These are phyloP conservation scores for Penicillium ochrochloron DNA, from an alignment of 495 filamentous ascomycete species.

Conservation along the genomic window DNA sequence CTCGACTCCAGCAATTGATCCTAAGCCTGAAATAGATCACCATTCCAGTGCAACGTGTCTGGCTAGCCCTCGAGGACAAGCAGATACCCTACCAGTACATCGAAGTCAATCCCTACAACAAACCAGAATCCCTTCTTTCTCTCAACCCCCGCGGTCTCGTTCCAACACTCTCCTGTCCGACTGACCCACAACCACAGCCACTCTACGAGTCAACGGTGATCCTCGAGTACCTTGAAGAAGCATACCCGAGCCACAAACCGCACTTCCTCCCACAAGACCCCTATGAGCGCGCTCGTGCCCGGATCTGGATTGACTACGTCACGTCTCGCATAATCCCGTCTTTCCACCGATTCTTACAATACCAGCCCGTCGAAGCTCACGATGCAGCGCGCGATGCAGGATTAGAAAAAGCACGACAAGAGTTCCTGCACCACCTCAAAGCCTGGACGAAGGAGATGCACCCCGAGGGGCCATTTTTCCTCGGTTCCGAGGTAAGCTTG, in stretches of 20 bases:
- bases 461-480: conserved; percentile 63
- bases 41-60: conserved; percentile 61
- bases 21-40: conserved; percentile 4
- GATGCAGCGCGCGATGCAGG: conserved; percentile 26
- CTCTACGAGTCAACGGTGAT: conserved; percentile 71
- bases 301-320: conserved; percentile 74
- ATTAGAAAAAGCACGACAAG: conserved; percentile 50
- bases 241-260: conserved; percentile 52
- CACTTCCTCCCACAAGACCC: conserved; percentile 58
- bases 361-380: conserved; percentile 42
- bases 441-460: conserved; percentile 64
- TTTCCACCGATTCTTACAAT: conserved; percentile 69
- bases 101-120: conserved; percentile 74
- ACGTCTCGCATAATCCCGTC: conserved; percentile 64
- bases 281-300: conserved; percentile 60
- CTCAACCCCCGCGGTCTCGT: conserved; percentile 73
- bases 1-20: not conserved
- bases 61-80: conserved; percentile 72
- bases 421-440: conserved; percentile 57
- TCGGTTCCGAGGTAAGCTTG: conserved; percentile 58
- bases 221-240: conserved; percentile 73
- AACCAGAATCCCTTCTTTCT: conserved; percentile 62
- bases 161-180: conserved; percentile 59
- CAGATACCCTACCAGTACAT: conserved; percentile 73
- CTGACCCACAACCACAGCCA: conserved; percentile 41